Evolutionary conservation across 495 filamentous ascomycete genomes (phyloP).

Genomic region (Aspergillus funiculosus): DNA sequence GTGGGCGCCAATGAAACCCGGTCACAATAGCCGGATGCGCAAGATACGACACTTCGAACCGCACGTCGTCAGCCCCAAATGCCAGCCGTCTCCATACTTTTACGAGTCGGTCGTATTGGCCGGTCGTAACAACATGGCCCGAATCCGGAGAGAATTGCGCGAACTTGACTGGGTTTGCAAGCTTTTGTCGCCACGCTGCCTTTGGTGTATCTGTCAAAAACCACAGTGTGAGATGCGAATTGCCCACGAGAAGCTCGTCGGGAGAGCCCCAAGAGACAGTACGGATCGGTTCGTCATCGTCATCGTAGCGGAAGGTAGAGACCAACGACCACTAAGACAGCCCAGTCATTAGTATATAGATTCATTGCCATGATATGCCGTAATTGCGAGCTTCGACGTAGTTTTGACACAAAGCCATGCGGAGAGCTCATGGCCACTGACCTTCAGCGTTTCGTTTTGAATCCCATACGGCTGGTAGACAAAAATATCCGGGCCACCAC

Average conservation of each 20-base stretch:
- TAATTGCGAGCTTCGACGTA: neutral
- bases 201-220: conserved; percentile 43
- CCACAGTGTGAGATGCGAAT: conserved; percentile 66
- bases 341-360: neutral
- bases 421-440: too few relatives aligned
- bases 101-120: conserved; percentile 71
- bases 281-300: conserved; percentile 43
- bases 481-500: conserved; percentile 57
- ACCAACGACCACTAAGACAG: conserved; percentile 49
- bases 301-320: conserved; percentile 35
- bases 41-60: conserved; percentile 89
- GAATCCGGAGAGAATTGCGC: conserved; percentile 83
- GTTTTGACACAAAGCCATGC: neutral
- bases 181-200: conserved; percentile 64
- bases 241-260: conserved; percentile 76
- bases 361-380: neutral
- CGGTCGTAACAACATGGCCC: conserved; percentile 75
- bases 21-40: conserved; percentile 76
- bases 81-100: conserved; percentile 90
- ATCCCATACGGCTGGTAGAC: conserved; percentile 75
- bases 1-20: conserved; percentile 76
- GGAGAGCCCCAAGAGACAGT: conserved; percentile 81
- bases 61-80: conserved; percentile 75
- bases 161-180: conserved; percentile 69
- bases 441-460: conserved; percentile 56